phyloP scores from a whole-genome alignment of 352 stramenopile species.

The Phytophthora pinifolia region DNA sequence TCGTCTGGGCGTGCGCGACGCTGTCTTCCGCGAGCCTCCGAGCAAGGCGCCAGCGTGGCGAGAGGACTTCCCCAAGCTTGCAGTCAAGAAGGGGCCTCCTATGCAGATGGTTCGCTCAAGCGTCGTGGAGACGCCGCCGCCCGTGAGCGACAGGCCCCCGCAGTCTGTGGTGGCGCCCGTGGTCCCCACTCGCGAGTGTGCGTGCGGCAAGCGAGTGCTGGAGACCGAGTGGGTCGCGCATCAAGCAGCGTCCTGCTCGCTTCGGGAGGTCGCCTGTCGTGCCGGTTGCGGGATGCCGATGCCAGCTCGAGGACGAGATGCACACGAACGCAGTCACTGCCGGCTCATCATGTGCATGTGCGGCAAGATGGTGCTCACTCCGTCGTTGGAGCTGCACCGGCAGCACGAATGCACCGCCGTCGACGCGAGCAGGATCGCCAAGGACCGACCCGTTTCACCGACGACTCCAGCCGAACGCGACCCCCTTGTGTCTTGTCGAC shows the following conservation, averaged over 20 bases:
- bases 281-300: conserved; percentile 52
- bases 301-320: conserved; percentile 50
- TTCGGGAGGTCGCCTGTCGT: conserved; percentile 50
- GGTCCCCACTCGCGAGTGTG: conserved; percentile 30
- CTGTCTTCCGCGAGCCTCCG: conserved; percentile 13
- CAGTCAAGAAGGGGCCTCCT: conserved; percentile 48
- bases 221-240: conserved; percentile 35
- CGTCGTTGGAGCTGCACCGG: conserved; percentile 54
- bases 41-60: background rate
- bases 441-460: conserved; percentile 3
- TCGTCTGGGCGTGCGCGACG: conserved; percentile 19
- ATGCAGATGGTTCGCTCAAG: conserved; percentile 28
- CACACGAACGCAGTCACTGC: conserved; percentile 71
- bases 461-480: conserved; percentile 10
- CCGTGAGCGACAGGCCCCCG: background rate
- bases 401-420: conserved; percentile 48
- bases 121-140: background rate
- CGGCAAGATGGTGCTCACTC: conserved; percentile 64
- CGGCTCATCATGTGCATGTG: conserved; percentile 63
- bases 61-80: conserved; percentile 34
- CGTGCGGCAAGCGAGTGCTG: conserved; percentile 41
- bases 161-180: background rate
- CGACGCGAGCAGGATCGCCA: background rate
- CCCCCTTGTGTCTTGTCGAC: conserved; percentile 14
- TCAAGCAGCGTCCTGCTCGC: conserved; percentile 32